These are phyloP conservation scores for Lizonia empirigonia DNA, from an alignment of 2,329 filamentous ascomycete species.

Conservation along the genomic window DNA sequence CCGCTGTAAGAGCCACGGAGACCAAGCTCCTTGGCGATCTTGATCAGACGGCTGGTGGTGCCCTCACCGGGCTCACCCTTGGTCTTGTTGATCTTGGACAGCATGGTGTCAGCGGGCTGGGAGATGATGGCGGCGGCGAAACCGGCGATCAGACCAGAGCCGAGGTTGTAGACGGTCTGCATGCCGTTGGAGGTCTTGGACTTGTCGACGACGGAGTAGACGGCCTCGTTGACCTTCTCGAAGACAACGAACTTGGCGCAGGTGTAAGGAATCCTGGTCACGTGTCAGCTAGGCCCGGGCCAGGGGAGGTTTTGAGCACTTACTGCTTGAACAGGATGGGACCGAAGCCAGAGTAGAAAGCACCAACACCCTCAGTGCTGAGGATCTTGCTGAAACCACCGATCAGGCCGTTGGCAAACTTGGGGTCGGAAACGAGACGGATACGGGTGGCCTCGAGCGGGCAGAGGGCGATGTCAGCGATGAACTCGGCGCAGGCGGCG, in stretches of 20 bases:
- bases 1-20: slow-evolving; percentile 77
- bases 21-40: slow-evolving; percentile 87
- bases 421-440: slow-evolving; percentile 86
- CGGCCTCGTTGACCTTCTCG: slow-evolving; percentile 81
- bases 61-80: slow-evolving; percentile 85
- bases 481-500: slow-evolving; percentile 66
- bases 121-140: slow-evolving; percentile 87
- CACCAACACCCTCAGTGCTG: slow-evolving; percentile 79
- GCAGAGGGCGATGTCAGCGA: slow-evolving; percentile 82
- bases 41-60: slow-evolving; percentile 78
- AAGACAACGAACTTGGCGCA: slow-evolving; percentile 95
- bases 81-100: slow-evolving; percentile 96
- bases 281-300: slow-evolving; percentile 24
- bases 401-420: slow-evolving; percentile 79
- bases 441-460: slow-evolving; percentile 93
- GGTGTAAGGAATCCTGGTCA: slow-evolving; percentile 79
- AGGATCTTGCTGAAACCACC: slow-evolving; percentile 82
- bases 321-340: slow-evolving; percentile 54
- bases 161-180: slow-evolving; percentile 83
- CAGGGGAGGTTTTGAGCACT: slow-evolving; percentile 8
- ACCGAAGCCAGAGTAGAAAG: slow-evolving; percentile 91
- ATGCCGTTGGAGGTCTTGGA: slow-evolving; percentile 66
- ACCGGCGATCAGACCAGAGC: slow-evolving; percentile 83
- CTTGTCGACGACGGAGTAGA: slow-evolving; percentile 75
- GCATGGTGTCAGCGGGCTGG: slow-evolving; percentile 91